Base-by-base conservation (phyloP, 2,329 filamentous ascomycete species). In the Aaosphaeria arxii region DNA sequence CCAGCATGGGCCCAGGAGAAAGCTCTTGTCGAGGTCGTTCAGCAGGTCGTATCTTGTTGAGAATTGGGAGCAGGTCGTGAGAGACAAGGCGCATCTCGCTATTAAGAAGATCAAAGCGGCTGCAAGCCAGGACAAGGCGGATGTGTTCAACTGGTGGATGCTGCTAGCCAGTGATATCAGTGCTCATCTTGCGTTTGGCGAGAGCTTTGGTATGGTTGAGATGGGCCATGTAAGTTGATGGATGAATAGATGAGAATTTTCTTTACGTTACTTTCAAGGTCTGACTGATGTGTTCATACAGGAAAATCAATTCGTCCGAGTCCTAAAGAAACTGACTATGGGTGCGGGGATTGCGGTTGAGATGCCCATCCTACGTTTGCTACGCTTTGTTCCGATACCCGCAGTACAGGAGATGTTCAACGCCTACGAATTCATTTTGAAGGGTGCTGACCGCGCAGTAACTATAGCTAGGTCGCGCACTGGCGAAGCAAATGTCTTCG, bases 81-180 rank as follows among this genome's bases (percentile, higher is more conserved):
- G 60, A 29, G 57, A 64, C 30, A 70, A 67, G 52, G 59, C 62
- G 0, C 46, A 48, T 11, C 51, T 70, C n/a, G 66, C 65, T 5
- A 62, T 74, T 1, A 24, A 48, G 4, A 58, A 61, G 36, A 71
- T 74, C 43, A 58, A 57, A 30, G 43, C 44, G 2, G 51, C 55
- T 42, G 59, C 56, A 5, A 31, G 36, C n/a, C 48, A 48, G 1
- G 62, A 63, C 30, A 55, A 42, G 11, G 65, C 64, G 5, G 71
- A 76, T 43, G 42, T 64, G 5, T 46, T 72, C 42, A 67, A 71
- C 44, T 62, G 69, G 70, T 68, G 60, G 59, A 71, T 68, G 11
- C 63, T 73, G 9, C 66, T 74, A 59, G 66, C 71, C 6, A 64
- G 65, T 0, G 72, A 75, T 54, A 62, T 74, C 6, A 66, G 64